Evolutionary conservation across 148 eudicot species (phyloP), one percentile per base, ranked within the genome.

Genomic region (Drosera capensis): DNA sequence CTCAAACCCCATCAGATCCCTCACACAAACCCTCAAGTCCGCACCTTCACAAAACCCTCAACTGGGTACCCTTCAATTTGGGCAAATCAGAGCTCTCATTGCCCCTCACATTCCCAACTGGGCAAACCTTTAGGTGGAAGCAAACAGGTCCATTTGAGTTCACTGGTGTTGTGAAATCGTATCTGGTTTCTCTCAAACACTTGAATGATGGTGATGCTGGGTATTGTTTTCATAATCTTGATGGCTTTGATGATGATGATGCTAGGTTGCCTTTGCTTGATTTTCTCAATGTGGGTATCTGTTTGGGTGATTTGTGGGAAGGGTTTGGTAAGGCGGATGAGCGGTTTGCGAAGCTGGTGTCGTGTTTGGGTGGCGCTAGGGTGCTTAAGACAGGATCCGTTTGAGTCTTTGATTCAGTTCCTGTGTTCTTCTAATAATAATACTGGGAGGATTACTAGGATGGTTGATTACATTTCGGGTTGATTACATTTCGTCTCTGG

Each of bases 61-160:
- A 69, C 19, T 84, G 97, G 97, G 58, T 52, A 3, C 87, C 97
- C 8, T 79, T 90, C 29, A 71, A 78, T 48, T 55, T 80, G 19
- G 43, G 44, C 43, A 80, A 71, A 59, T 68, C 85, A 0, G 95
- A 90, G 48, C 78, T 88, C 37, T 80, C 49, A 20, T 43, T 90
- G 47, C 75, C 93, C 20, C 70, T 90, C 43, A 80, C 97, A 2
- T 73, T 90, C 60, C 97, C 97, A 26, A 90, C 97, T 4, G 97
- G 95, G 42, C 97, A 90, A 44, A 84, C 95, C n/a, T 90, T 90
- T 72, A 53, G 84, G 51, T 90, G 93, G 93, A 90, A 64, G 63
- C 65, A 80, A 52, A 90, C 95, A 3, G 79, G 72, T 20, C 67
- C 53, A 1, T 25, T 35, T 21, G 82, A 75, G 46, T 90, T 54